phyloP scores from a whole-genome alignment of 1,139 yeast species.

The Groenewaldozyma sp. region DNA sequence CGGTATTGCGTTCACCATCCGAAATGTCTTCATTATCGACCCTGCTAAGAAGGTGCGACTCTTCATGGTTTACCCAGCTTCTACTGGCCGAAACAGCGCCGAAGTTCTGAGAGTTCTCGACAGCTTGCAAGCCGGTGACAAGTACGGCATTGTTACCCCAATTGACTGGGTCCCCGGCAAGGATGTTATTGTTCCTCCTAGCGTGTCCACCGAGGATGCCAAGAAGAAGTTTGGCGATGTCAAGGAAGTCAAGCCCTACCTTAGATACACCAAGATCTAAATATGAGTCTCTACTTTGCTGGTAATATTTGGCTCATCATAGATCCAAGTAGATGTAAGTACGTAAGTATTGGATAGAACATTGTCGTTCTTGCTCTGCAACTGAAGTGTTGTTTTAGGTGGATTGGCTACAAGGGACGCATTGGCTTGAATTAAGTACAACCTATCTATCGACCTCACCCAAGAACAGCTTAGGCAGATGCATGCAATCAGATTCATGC shows the following conservation, averaged over 20 bases:
- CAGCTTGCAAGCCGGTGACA: slow-evolving; percentile 74
- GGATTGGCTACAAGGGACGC: no score
- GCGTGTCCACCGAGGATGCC: slow-evolving; percentile 73
- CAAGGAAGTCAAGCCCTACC: slow-evolving; percentile 73
- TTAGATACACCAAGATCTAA: slow-evolving; percentile 48
- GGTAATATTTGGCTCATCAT: no score
- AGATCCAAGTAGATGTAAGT: no score
- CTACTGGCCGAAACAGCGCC: slow-evolving; percentile 82
- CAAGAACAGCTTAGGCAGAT: no score
- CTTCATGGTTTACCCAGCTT: slow-evolving; percentile 78
- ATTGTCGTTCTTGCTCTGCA: no score
- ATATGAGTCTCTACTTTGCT: no score
- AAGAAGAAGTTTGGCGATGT: slow-evolving; percentile 73
- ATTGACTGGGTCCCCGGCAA: slow-evolving; percentile 64
- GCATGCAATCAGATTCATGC: no score
- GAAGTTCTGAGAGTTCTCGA: slow-evolving; percentile 83
- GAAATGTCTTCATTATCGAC: slow-evolving; percentile 83
- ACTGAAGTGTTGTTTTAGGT: no score
- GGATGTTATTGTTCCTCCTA: slow-evolving; percentile 84
- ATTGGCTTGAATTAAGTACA: no score
- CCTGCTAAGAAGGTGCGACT: slow-evolving; percentile 79
- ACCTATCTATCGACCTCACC: no score
- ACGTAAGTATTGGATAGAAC: no score
- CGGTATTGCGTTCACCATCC: slow-evolving; percentile 61
- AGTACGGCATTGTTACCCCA: slow-evolving; percentile 76